Evolutionary conservation across 2,329 filamentous ascomycete species (phyloP).

Genomic region (Corynespora cassiicola): DNA sequence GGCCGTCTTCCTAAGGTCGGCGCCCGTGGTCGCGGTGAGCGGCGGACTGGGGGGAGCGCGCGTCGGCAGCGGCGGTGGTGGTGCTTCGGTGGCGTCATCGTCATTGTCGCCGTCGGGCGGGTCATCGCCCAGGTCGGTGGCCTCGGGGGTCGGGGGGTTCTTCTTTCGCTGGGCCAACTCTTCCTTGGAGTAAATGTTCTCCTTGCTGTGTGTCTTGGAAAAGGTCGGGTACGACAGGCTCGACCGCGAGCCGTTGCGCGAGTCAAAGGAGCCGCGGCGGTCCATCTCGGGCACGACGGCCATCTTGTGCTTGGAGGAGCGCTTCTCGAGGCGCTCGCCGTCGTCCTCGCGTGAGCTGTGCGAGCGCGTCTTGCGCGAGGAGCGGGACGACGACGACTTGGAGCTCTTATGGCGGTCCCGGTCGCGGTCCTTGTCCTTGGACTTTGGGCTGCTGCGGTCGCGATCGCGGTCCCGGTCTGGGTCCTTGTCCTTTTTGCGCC

Average conservation of each 20-base stretch:
- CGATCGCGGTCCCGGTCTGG: slow-evolving; percentile 31
- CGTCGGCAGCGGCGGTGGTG: slow-evolving; percentile 31
- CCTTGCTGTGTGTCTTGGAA: slow-evolving; percentile 91
- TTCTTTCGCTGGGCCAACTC: slow-evolving; percentile 38
- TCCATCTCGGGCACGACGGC: slow-evolving; percentile 56
- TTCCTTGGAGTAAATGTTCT: slow-evolving; percentile 71
- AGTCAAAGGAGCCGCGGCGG: slow-evolving; percentile 43
- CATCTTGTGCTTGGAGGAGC: slow-evolving; percentile 39
- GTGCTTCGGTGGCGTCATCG: slow-evolving; percentile 10
- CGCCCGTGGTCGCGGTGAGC: slow-evolving; percentile 48
- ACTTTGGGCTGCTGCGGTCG: slow-evolving; percentile 31
- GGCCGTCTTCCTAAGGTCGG: slow-evolving; percentile 51
- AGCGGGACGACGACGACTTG: slow-evolving; percentile 19
- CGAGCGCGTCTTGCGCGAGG: slow-evolving; percentile 35
- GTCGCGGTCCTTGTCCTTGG: slow-evolving; percentile 34
- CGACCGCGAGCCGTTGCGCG: slow-evolving; percentile 44
- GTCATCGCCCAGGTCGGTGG: slow-evolving; percentile 48
- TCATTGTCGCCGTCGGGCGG: slow-evolving; percentile 34
- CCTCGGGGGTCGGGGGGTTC: slow-evolving; percentile 46
- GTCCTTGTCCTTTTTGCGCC: slow-evolving; percentile 46
- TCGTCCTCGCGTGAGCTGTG: slow-evolving; percentile 30
- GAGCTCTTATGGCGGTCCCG: slow-evolving; percentile 33
- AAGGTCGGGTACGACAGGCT: slow-evolving; percentile 78
- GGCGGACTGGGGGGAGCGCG: slow-evolving; percentile 56
- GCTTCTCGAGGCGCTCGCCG: slow-evolving; percentile 24